Percentiles rank a stretch among this genome's conserved stretches.
Evolutionary conservation across 768 basidiomycete species (phyloP).

Genomic region (Boletus bicolor): DNA sequence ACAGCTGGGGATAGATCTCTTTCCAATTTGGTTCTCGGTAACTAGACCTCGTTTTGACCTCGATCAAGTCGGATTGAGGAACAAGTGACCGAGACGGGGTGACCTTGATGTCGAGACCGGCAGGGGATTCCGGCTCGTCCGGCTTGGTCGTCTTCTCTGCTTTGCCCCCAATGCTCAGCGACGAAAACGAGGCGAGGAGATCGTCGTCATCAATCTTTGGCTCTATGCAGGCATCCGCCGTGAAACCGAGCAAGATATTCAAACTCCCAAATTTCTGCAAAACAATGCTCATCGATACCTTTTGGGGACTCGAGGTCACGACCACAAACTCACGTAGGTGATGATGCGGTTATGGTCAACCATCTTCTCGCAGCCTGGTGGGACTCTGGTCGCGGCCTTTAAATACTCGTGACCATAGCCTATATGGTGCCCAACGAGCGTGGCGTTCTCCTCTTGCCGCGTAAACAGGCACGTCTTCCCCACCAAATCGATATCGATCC

Average conservation of each 20-base stretch:
- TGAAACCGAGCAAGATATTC: constrained; percentile 56
- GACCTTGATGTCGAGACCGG: constrained; percentile 21
- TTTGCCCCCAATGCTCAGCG: constrained; percentile 17
- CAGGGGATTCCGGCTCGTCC: background rate
- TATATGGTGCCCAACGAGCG: constrained; percentile 26
- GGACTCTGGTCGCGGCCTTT: constrained; percentile 47
- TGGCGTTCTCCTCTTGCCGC: constrained; percentile 44
- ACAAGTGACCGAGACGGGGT: constrained; percentile 28
- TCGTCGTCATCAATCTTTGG: constrained; percentile 21
- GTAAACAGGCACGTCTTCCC: constrained; percentile 62
- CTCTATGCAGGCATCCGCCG: constrained; percentile 44
- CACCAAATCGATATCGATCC: constrained; percentile 66
- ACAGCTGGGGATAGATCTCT: constrained; percentile 63
- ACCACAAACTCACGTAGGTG: constrained; percentile 47
- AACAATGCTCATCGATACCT: background rate
- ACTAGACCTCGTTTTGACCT: constrained; percentile 33
- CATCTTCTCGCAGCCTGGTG: constrained; percentile 45
- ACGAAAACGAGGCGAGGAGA: constrained; percentile 26
- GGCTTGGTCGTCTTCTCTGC: background rate
- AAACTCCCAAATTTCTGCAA: constrained; percentile 54
- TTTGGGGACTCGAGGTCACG: background rate
- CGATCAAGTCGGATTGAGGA: constrained; percentile 36
- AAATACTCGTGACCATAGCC: constrained; percentile 64
- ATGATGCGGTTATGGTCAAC: constrained; percentile 63
- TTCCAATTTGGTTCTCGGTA: constrained; percentile 48